These are phyloP conservation scores for Keithomyces neogunnii DNA, from an alignment of 2,329 filamentous ascomycete species.

Conservation along the genomic window DNA sequence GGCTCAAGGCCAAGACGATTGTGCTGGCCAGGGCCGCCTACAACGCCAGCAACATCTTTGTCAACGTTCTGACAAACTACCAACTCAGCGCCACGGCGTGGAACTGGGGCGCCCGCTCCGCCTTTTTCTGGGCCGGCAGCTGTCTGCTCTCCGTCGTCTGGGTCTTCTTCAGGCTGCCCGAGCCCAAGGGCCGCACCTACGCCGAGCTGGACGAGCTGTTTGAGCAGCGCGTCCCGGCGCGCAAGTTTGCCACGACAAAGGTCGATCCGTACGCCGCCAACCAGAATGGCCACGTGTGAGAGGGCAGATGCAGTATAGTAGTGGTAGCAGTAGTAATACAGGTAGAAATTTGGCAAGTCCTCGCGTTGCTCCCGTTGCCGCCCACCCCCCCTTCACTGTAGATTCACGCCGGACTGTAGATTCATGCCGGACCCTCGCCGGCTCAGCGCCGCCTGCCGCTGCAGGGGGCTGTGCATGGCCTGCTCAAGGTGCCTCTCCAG, in stretches of 20 bases:
- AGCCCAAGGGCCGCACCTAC: slow-evolving; percentile 41
- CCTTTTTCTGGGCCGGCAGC: slow-evolving; percentile 38
- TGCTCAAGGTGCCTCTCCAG: slow-evolving; percentile 31
- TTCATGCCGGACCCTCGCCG: no score
- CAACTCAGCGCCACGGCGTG: slow-evolving; percentile 37
- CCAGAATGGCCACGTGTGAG: neutral
- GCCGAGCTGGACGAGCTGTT: slow-evolving; percentile 30
- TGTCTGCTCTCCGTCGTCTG: slow-evolving; percentile 40
- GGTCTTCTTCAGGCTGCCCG: slow-evolving; percentile 42
- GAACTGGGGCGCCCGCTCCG: slow-evolving; percentile 40
- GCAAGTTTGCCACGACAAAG: slow-evolving; percentile 24
- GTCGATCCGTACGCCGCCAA: slow-evolving; percentile 25
- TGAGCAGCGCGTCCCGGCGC: slow-evolving; percentile 20
- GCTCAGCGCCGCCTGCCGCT: neutral
- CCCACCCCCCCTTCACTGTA: no score
- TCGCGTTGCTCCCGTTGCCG: no score
- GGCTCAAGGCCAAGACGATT: slow-evolving; percentile 46
- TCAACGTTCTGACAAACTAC: slow-evolving; percentile 40
- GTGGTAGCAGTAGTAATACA: no score
- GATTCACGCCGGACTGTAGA: no score
- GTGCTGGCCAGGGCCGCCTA: slow-evolving; percentile 36
- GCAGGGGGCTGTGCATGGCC: slow-evolving; percentile 15
- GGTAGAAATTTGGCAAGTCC: no score
- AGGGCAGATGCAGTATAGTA: neutral
- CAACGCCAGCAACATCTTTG: slow-evolving; percentile 40